Conservation (phyloP, 305 asterid species). For the Solanum hybrid region DNA sequence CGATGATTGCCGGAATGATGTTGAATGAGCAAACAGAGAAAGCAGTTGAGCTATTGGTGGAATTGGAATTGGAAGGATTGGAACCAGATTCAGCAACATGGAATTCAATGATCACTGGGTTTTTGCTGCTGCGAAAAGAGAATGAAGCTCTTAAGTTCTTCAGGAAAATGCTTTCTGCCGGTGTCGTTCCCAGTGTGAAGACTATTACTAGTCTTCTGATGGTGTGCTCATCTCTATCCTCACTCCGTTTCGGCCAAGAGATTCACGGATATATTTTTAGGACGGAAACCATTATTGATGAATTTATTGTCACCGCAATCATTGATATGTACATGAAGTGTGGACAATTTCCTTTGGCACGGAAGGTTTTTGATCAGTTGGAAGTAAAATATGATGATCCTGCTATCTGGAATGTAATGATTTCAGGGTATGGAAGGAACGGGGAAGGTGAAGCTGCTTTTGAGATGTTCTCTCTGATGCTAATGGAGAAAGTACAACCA, state of each 20-base stretch:
- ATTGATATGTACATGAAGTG: conserved; percentile 91
- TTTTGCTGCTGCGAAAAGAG: conserved; percentile 37
- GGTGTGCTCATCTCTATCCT: conserved; percentile 49
- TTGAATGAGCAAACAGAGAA: conserved; percentile 37
- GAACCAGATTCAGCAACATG: conserved; percentile 64
- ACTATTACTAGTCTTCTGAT: conserved; percentile 60
- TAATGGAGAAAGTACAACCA: conserved; percentile 49
- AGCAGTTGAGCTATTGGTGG: conserved; percentile 44
- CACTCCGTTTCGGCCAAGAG: conserved; percentile 41
- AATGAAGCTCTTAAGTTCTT: conserved; percentile 57
- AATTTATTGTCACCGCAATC: conserved; percentile 52
- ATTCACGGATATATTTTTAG: conserved; percentile 61
- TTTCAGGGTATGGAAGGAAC: conserved; percentile 74
- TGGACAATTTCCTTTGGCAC: conserved; percentile 43
- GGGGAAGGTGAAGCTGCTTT: conserved; percentile 59
- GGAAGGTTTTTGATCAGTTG: conserved; percentile 37
- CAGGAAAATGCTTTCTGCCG: conserved; percentile 49
- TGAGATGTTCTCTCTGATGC: conserved; percentile 46
- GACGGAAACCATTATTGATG: conserved; percentile 26
- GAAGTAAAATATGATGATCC: conserved; percentile 49
- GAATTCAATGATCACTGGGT: conserved; percentile 83
- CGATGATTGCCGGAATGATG: conserved; percentile 85
- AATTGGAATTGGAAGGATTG: conserved; percentile 39
- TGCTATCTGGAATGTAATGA: conserved; percentile 92
- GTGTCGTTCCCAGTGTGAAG: conserved; percentile 33